Evolutionary conservation across 768 basidiomycete species (phyloP), one percentile per base, ranked within the genome.

Genomic region (Imleria badia): DNA sequence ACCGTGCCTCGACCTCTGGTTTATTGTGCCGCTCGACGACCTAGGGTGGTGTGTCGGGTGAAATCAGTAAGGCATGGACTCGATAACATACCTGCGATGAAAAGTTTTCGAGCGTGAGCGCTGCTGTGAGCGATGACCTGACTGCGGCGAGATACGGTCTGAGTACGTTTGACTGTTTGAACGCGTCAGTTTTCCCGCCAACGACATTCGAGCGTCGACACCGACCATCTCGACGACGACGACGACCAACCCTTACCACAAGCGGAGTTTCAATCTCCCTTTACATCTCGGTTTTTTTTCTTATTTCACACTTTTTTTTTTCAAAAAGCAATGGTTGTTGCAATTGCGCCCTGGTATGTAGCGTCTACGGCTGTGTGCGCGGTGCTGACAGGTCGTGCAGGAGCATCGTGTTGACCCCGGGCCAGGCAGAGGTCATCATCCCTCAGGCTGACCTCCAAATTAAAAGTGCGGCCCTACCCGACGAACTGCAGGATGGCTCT

Each of bases 11-110:
- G 13, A 98, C 85, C 70, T 98, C 96, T 47, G 96, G 96, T 64
- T 94, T 93, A 73, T 98, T 98, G 76, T 98, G 96, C 45, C 96
- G 79, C 72, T 98, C 96, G 48, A 98, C 95, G 55, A 97, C 87
- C 92, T 96, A 10, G 44, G 6, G 26, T 26, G 26, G 6, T 19
- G 35, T 11, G 22, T 20, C 38, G 31, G 15, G 3, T 20, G 45
- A 59, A 60, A 66, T 53, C 48, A 22, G 52, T 26, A 6, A 26
- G 3, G 26, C 6, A 6, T 26, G 3, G 26, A 6, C 26, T 3
- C 6, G 26, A 26, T 6, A 26, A 26, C 50, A 2, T 15, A 49
- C 65, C 64, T 99, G 96, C 12, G 96, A 98, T 45, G 94, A 84
- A 78, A 99, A 99, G 81, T 95, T 93, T 78, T 99, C 94, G 58